Base-by-base conservation (phyloP, 441 rosid species). In the Hypseocharis bilobata region DNA sequence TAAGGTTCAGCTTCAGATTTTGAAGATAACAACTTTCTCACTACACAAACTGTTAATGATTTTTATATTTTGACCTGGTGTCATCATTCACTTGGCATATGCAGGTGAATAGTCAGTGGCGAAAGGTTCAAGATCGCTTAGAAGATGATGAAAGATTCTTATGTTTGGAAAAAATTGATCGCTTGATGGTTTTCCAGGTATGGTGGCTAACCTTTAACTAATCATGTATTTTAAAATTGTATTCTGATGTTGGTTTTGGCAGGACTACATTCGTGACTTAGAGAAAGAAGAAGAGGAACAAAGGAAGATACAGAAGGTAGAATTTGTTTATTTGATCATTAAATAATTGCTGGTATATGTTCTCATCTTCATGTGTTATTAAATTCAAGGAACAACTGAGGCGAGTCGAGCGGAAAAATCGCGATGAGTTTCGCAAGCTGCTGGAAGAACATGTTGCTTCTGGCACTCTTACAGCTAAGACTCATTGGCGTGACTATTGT, bases 61-160 rank as follows among this genome's bases (percentile, higher is more conserved):
- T 27, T 55, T 55, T 55, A 26, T 27, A 17, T 49, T 8, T 6
- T 49, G 55, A 49, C 2, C 23, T 17, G 27, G 36, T 56, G 56
- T 60, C 28, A 57, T 69, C 42, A 58, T 67, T 67, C 58, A 16
- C 44, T 22, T 68, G 59, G 59, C 34, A 63, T 77, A 69, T 80
- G 73, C 75, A 92, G 98, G 94, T 82, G 61, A 81, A 73, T 80
- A 82, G 86, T 82, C 97, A 78, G 70, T 93, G 99, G 99, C 86
- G 96, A 62, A 93, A 89, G 78, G 76, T 93, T 77, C 91, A 87
- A 71, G 97, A 87, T 72, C 88, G 86, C 67, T 77, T 91, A 69
- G 99, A 91, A 77, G 96, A 86, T 76, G 97, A 93, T 70, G 99
- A 91, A 76, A 89, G 92, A 79, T 86, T 87, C 76, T 80, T 77